Conservation (phyloP, 225 moss, liverwort and hornwort species). For the Climacium dendroides region DNA sequence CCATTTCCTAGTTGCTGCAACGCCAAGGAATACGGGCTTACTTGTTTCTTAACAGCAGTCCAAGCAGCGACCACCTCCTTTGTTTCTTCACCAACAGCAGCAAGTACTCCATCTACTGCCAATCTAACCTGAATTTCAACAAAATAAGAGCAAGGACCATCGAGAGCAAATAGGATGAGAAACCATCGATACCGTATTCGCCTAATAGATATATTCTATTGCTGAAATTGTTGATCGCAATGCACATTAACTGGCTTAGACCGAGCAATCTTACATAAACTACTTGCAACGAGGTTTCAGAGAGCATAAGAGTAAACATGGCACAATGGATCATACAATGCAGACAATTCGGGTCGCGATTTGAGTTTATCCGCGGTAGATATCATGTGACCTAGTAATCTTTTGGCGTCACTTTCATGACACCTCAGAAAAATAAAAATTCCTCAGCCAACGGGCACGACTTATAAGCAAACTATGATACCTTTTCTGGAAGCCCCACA, state of each 20-base stretch:
- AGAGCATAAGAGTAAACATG: not conserved
- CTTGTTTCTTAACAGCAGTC: constrained; percentile 83
- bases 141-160: not conserved
- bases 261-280: not conserved
- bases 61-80: constrained; percentile 80
- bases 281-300: not conserved
- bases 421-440: not conserved
- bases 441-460: not conserved
- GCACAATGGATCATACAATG: not conserved
- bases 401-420: not conserved
- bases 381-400: not conserved
- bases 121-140: constrained; percentile 61
- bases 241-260: not conserved
- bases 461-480: not conserved
- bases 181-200: not conserved
- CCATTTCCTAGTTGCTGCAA: constrained; percentile 80
- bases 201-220: not conserved
- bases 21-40: constrained; percentile 42
- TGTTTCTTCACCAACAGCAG: constrained; percentile 86
- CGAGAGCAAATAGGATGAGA: not conserved
- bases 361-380: not conserved
- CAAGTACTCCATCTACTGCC: constrained; percentile 79
- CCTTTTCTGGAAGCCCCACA: constrained; percentile 91
- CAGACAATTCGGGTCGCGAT: not conserved
- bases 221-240: not conserved